phyloP scores from a whole-genome alignment of 2,329 filamentous ascomycete genomes.

The Colletotrichum sp. region DNA sequence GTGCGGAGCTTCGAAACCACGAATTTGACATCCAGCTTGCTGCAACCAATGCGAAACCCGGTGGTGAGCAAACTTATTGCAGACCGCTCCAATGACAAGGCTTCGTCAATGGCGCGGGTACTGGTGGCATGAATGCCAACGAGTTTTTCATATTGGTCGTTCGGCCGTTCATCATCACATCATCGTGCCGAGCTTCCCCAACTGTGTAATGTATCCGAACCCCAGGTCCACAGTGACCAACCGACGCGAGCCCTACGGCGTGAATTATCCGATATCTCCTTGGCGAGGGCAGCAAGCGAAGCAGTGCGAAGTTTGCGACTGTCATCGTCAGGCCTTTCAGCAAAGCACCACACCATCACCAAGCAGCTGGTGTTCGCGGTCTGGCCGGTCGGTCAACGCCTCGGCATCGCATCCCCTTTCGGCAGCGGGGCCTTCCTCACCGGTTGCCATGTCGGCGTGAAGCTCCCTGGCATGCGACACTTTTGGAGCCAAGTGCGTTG shows the following conservation, averaged over 20 bases:
- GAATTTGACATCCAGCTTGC: not conserved
- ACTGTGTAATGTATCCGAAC: not conserved
- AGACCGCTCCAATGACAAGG: not conserved
- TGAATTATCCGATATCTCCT: not conserved
- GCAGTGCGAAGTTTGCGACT: not conserved
- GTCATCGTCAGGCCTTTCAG: not conserved
- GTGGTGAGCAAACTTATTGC: not conserved
- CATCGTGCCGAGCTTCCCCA: constrained; percentile 11
- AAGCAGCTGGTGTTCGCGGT: not conserved
- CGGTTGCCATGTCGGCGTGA: not conserved
- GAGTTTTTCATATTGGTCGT: not conserved
- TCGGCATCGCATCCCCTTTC: not conserved
- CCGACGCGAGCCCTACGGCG: not conserved
- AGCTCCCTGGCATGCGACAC: not conserved
- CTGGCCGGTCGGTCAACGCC: not conserved
- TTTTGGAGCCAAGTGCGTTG: not conserved
- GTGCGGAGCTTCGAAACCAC: constrained; percentile 3
- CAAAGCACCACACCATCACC: not conserved
- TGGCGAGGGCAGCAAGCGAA: not conserved
- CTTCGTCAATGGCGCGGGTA: not conserved
- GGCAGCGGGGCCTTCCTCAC: not conserved
- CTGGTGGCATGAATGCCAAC: not conserved
- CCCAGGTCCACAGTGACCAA: not conserved
- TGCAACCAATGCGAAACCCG: not conserved
- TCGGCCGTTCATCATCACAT: not conserved